Evolutionary conservation across 371 early-diverging fungal genomes (phyloP).

Genomic region (Rhizopus microsporus): DNA sequence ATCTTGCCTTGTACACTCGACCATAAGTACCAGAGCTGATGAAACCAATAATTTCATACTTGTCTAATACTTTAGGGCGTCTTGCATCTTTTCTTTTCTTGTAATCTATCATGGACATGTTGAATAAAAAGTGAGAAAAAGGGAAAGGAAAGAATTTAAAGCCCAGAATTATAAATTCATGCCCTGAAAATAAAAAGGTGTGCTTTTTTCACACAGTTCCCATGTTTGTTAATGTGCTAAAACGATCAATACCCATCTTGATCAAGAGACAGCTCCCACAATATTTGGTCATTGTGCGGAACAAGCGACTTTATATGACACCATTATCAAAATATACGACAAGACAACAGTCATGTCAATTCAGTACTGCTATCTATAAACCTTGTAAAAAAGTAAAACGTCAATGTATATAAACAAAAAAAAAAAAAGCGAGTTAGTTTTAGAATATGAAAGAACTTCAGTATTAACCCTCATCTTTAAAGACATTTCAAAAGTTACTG

Average conservation of each 20-base stretch:
- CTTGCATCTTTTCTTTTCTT: conserved; percentile 59
- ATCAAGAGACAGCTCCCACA: neutral
- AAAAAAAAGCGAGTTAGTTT: too few species aligned
- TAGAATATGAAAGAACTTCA: too few species aligned
- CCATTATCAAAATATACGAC: too few species aligned
- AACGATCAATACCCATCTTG: conserved; percentile 3
- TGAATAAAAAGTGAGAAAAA: conserved; percentile 1
- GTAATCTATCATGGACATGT: conserved; percentile 59
- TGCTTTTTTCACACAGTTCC: too few species aligned
- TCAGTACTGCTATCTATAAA: neutral
- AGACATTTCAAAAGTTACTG: conserved; percentile 54
- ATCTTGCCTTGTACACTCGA: conserved; percentile 88
- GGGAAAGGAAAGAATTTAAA: conserved; percentile 2
- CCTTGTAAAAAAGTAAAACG: neutral
- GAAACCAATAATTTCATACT: conserved; percentile 87
- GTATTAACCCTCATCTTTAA: neutral
- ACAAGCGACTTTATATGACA: too few species aligned
- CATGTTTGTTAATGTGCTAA: neutral
- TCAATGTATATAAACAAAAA: neutral
- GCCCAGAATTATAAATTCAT: too few species aligned
- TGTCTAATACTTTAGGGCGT: conserved; percentile 68
- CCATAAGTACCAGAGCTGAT: conserved; percentile 95
- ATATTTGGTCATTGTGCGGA: too few species aligned
- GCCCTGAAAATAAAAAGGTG: too few species aligned
- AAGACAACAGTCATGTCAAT: too few species aligned